Evolutionary conservation across 1,139 yeast genomes (phyloP).

Genomic region (Candida tunisiensis): DNA sequence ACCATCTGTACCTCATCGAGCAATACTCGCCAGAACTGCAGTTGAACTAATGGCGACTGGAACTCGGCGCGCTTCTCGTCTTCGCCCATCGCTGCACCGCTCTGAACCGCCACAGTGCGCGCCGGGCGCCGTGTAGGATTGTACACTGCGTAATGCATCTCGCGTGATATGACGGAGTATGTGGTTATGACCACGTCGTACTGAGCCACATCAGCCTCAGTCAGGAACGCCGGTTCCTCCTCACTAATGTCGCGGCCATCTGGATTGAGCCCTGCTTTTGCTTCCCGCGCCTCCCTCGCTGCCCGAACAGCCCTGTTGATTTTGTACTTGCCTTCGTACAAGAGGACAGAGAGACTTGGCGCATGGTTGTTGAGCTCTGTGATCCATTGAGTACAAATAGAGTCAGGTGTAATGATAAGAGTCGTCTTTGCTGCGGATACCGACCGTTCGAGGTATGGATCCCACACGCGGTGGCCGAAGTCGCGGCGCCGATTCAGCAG

Average conservation of each 20-base stretch:
- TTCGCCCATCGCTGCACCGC: constrained; percentile 5
- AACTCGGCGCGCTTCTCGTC: constrained; percentile 3
- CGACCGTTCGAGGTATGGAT: constrained; percentile 28
- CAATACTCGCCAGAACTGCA: constrained; percentile 83
- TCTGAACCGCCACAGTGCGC: too few relatives aligned
- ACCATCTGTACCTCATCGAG: constrained; percentile 95
- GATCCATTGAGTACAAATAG: constrained; percentile 73
- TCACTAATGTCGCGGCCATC: too few relatives aligned
- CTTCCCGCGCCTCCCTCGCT: too few relatives aligned
- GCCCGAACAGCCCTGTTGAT: too few relatives aligned
- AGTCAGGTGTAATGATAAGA: constrained; percentile 67
- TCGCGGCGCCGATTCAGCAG: constrained; percentile 35
- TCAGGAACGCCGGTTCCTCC: too few relatives aligned
- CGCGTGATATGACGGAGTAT: constrained; percentile 50
- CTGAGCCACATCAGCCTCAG: constrained; percentile 37
- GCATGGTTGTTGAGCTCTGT: constrained; percentile 14
- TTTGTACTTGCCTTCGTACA: constrained; percentile 37
- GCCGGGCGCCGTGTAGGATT: constrained; percentile 28
- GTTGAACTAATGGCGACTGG: constrained; percentile 60
- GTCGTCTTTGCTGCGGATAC: constrained; percentile 51
- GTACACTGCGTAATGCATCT: constrained; percentile 67
- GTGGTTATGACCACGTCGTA: constrained; percentile 78
- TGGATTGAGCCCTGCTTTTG: too few relatives aligned
- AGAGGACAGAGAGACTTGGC: constrained; percentile 27
- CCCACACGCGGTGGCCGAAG: constrained; percentile 15